Conservation (phyloP, 2,329 filamentous ascomycete genomes). For the Fusarium globosum region DNA sequence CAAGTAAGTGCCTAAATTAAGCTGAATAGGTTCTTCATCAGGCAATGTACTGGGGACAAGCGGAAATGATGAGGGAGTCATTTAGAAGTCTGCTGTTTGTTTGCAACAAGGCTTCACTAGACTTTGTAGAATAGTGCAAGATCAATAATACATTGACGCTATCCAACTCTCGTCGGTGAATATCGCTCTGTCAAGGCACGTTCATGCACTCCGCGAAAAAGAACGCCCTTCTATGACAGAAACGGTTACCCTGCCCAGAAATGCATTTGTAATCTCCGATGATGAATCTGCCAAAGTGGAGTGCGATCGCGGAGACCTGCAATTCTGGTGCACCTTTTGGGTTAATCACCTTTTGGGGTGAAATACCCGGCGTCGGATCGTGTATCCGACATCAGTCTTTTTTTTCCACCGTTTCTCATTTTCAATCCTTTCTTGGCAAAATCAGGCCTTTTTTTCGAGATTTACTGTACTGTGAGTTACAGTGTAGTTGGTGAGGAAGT, state of each 20-base stretch:
- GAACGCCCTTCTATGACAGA: neutral
- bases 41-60: rapidly evolving
- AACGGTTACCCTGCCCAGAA: neutral
- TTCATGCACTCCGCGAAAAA: neutral
- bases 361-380: conserved; percentile 14
- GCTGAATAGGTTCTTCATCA: too few relatives aligned
- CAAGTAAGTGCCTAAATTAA: neutral
- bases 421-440: rapidly evolving
- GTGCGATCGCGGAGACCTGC: conserved; percentile 1
- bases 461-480: rapidly evolving
- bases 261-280: conserved; percentile 3
- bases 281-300: conserved; percentile 3
- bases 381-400: neutral
- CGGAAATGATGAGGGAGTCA: neutral
- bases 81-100: too few relatives aligned
- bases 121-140: neutral
- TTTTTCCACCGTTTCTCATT: neutral
- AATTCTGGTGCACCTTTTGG: neutral
- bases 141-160: neutral
- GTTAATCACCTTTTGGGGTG: conserved; percentile 2
- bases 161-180: neutral
- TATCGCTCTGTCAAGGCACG: neutral
- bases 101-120: neutral
- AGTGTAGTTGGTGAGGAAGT: too few relatives aligned
- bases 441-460: too few relatives aligned